Evolutionary conservation across 2,329 filamentous ascomycete species (phyloP).

Genomic region (Hymenoscyphus occultus): DNA sequence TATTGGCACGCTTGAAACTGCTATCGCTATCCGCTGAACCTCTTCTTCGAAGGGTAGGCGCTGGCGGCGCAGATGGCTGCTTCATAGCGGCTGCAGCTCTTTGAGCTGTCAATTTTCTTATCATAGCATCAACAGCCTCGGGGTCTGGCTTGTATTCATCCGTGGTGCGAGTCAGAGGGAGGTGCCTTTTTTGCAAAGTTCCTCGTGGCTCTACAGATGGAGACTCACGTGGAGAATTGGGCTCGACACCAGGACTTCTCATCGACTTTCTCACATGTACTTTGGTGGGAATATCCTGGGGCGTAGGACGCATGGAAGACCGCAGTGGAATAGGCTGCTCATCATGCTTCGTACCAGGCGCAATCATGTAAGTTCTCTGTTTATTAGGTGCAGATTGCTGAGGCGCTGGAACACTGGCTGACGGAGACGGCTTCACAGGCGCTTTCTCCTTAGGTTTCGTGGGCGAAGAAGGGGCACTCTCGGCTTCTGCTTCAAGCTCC

Average conservation of each 20-base stretch:
- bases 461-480: slow-evolving; percentile 37
- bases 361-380: slow-evolving; percentile 42
- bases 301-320: slow-evolving; percentile 46
- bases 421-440: slow-evolving; percentile 13
- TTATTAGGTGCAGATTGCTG: slow-evolving; percentile 29
- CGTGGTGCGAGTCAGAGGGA: slow-evolving; percentile 32
- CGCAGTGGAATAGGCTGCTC: slow-evolving; percentile 40
- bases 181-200: slow-evolving; percentile 38
- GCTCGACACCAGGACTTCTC: slow-evolving; percentile 27
- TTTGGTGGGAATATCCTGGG: slow-evolving; percentile 23
- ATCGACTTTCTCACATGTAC: slow-evolving; percentile 35
- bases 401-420: slow-evolving; percentile 18
- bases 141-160: slow-evolving; percentile 20
- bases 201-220: slow-evolving; percentile 25
- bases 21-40: slow-evolving; percentile 70
- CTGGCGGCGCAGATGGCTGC: slow-evolving; percentile 15
- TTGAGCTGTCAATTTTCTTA: slow-evolving; percentile 24
- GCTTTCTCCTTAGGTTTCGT: slow-evolving; percentile 30
- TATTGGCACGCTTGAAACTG: slow-evolving; percentile 68
- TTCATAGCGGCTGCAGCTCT: slow-evolving; percentile 20
- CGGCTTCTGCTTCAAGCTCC: slow-evolving; percentile 48
- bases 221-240: slow-evolving; percentile 28
- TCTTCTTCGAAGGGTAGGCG: slow-evolving; percentile 46
- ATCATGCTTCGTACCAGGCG: slow-evolving; percentile 34
- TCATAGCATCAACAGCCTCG: slow-evolving; percentile 25